Evolutionary conservation across 2,329 filamentous ascomycete genomes (phyloP), one percentile per base, ranked within the genome.

Genomic region (Laburnicola sp.): DNA sequence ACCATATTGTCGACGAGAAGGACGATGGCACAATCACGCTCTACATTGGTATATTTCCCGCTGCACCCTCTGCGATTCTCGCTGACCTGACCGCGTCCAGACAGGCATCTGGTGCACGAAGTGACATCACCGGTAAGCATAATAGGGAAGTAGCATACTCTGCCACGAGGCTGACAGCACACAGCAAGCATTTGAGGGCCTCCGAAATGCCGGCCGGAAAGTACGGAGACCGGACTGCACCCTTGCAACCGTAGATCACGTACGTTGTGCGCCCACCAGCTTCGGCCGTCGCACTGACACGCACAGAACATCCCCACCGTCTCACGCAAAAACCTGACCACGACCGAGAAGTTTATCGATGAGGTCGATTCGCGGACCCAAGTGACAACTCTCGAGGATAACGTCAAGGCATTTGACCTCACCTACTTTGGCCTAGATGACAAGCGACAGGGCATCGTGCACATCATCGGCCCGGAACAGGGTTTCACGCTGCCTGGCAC

Each of bases 391-490:
- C 86, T 99, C 57, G 94, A 99, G 79, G 87, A 97, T 66, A 99
- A 99, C 67, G 93, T 99, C 66, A 94, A 93, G 78, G 89, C 93
- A 60, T 97, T 97, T 72, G 91, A 90, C 68, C 82, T 99, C 69
- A 97, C 92, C 73, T 97, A 97, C 78, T 99, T 99, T 71, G 94
- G 94, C 56, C 86, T 99, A 58, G 89, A 88, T 63, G 93, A 97
- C 77, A 95, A 94, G 82, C 87, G 94, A 60, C 94, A 99, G 77
- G 94, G 94, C 61, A 99, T 99, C 66, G 94, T 97, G 51, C 94
- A 99, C 77, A 90, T 99, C 67, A 97, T 99, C 65, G 94, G 94
- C 31, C 94, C 94, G 35, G 94, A 99, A 80, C 94, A 99, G 76
- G 94, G 94, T 62, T 99, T 99, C 80, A 99, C 94, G 50, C 87